Evolutionary conservation across 2,329 filamentous ascomycete species (phyloP).

Genomic region (Cryphonectria parasitica): DNA sequence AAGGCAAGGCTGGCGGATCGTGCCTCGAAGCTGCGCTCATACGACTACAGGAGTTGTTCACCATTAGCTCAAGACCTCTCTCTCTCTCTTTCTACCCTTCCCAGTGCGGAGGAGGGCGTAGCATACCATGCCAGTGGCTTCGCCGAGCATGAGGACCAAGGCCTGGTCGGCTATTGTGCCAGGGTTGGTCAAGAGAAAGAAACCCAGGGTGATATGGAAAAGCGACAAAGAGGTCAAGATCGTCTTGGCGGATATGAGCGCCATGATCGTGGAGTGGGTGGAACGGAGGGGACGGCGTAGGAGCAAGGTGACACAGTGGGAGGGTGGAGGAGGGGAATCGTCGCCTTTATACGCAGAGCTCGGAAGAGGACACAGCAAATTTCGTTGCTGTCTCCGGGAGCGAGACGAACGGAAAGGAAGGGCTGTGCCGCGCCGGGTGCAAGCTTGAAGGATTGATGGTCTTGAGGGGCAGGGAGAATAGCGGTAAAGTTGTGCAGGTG

Average conservation of each 20-base stretch:
- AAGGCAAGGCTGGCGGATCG: conserved; percentile 75
- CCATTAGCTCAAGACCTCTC: background rate
- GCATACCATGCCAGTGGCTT: conserved; percentile 79
- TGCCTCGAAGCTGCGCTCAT: conserved; percentile 68
- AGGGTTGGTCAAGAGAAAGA: conserved; percentile 80
- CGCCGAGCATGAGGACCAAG: conserved; percentile 78
- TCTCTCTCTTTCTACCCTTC: background rate
- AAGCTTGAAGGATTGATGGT: background rate
- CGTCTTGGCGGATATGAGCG: conserved; percentile 76
- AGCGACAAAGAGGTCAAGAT: conserved; percentile 82
- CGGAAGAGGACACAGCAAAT: background rate
- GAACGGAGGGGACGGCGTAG: conserved; percentile 3
- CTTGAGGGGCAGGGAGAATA: background rate
- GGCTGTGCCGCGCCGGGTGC: background rate
- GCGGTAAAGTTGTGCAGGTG: background rate
- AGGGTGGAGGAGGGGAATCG: background rate
- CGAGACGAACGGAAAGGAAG: background rate
- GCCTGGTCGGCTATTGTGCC: conserved; percentile 75
- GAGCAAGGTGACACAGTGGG: background rate
- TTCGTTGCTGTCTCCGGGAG: background rate
- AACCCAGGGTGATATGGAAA: conserved; percentile 82
- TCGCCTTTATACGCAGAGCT: background rate
- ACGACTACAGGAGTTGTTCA: conserved; percentile 51
- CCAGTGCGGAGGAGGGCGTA: background rate
- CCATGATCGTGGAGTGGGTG: conserved; percentile 60